These are phyloP conservation scores for Aureobasidium leucospermi DNA, from an alignment of 2,329 filamentous ascomycete species.

Conservation along the genomic window DNA sequence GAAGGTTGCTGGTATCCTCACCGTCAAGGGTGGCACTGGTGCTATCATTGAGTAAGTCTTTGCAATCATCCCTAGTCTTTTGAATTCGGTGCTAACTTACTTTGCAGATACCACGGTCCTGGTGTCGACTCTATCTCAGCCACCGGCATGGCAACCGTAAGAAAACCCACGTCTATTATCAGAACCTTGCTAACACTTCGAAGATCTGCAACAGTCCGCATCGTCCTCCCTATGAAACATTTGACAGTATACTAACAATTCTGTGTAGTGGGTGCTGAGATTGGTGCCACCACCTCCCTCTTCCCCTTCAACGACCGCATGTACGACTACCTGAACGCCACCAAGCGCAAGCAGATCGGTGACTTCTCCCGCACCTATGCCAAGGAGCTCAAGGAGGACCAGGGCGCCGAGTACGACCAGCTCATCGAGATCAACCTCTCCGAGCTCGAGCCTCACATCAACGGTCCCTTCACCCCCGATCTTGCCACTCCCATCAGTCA, in stretches of 20 bases:
- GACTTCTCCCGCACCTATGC: conserved; percentile 83
- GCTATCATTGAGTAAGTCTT: conserved; percentile 67
- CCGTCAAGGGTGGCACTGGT: conserved; percentile 96
- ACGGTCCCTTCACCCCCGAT: conserved; percentile 98
- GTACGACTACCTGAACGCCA: conserved; percentile 90
- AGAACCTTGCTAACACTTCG: no score
- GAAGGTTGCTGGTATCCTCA: conserved; percentile 93
- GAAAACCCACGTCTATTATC: no score
- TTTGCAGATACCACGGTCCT: conserved; percentile 39
- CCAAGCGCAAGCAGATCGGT: conserved; percentile 83
- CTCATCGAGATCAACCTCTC: conserved; percentile 92
- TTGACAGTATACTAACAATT: not conserved
- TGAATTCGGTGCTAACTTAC: no score
- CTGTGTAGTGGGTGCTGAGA: conserved; percentile 48
- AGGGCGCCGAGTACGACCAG: conserved; percentile 92
- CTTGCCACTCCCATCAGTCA: conserved; percentile 95
- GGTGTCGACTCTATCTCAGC: conserved; percentile 67
- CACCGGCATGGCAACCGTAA: conserved; percentile 60
- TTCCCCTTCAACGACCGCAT: conserved; percentile 98
- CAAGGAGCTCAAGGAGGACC: conserved; percentile 76
- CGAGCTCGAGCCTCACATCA: conserved; percentile 95
- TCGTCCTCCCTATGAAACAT: not conserved
- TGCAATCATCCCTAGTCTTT: conserved; percentile 29
- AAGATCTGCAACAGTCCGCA: no score
- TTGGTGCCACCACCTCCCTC: conserved; percentile 80